These are phyloP conservation scores for Escallonia herrerae DNA, from an alignment of 129 eudicot genomes.

Conservation along the genomic window DNA sequence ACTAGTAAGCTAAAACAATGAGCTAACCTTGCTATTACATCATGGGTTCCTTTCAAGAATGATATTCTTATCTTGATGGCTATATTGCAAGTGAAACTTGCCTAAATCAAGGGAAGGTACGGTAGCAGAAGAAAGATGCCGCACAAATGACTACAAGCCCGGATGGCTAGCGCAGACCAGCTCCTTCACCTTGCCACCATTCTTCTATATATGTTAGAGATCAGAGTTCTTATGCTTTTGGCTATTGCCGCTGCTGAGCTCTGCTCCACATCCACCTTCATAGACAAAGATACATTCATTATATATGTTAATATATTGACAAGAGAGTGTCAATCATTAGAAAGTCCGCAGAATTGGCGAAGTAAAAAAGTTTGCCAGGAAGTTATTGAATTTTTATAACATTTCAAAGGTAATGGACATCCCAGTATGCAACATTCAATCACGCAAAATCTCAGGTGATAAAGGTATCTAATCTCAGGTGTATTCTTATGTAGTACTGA, in stretches of 20 bases:
- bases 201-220: not conserved
- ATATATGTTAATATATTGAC: not conserved
- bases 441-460: too few relatives aligned
- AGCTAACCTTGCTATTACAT: too few relatives aligned
- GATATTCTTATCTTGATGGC: not conserved
- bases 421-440: too few relatives aligned
- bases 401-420: too few relatives aligned
- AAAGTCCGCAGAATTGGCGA: not conserved
- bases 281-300: not conserved
- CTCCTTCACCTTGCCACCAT: not conserved
- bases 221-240: conserved; percentile 5
- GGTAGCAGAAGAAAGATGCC: not conserved
- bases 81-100: conserved; percentile 7
- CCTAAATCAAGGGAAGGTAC: conserved; percentile 15
- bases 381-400: too few relatives aligned
- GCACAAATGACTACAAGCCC: not conserved
- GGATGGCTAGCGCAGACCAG: not conserved
- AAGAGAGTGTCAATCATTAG: too few relatives aligned
- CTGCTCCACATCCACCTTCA: conserved; percentile 12
- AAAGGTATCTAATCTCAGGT: too few relatives aligned
- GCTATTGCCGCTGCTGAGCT: conserved; percentile 6
- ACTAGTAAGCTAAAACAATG: too few relatives aligned
- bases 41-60: conserved; percentile 1
- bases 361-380: not conserved
- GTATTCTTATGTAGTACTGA: not conserved